These are phyloP conservation scores for Candida ponderosae DNA, from an alignment of 805 yeast genomes.

Conservation along the genomic window DNA sequence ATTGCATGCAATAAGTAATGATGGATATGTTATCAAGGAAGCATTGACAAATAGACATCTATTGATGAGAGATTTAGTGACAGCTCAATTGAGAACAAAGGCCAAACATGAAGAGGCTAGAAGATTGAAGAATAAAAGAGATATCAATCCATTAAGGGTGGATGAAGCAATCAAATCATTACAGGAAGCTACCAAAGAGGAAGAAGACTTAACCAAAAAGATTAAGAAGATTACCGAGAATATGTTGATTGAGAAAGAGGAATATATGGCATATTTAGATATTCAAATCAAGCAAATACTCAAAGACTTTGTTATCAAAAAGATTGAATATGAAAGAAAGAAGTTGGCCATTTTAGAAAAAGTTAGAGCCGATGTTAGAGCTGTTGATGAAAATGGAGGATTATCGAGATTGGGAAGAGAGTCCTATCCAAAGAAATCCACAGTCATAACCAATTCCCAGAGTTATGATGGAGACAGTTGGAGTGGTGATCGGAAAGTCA, in stretches of 20 bases:
- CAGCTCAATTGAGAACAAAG: conserved; percentile 70
- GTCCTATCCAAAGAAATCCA: conserved; percentile 30
- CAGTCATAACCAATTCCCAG: conserved; percentile 28
- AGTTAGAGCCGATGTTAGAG: conserved; percentile 62
- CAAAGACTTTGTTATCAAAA: conserved; percentile 53
- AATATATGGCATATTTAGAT: conserved; percentile 54
- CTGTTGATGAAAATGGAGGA: conserved; percentile 73
- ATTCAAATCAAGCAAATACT: conserved; percentile 43
- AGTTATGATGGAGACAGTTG: conserved; percentile 46
- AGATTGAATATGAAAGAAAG: conserved; percentile 82
- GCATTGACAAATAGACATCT: conserved; percentile 88
- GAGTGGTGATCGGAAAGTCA: conserved; percentile 43
- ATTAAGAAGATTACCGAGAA: conserved; percentile 80
- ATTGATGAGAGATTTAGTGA: conserved; percentile 79
- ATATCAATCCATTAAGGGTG: conserved; percentile 79
- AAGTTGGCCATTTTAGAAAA: conserved; percentile 66
- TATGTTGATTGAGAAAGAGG: conserved; percentile 66
- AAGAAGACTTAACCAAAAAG: conserved; percentile 68
- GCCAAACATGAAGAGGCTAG: conserved; percentile 64
- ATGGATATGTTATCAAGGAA: conserved; percentile 85
- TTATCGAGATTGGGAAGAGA: conserved; percentile 78
- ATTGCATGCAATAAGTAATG: conserved; percentile 53
- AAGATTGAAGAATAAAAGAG: conserved; percentile 61
- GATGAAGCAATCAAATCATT: conserved; percentile 81
- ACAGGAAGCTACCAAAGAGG: conserved; percentile 70